Base-by-base conservation (phyloP, 1,284 basidiomycete species). In the Xanthoconium separans region DNA sequence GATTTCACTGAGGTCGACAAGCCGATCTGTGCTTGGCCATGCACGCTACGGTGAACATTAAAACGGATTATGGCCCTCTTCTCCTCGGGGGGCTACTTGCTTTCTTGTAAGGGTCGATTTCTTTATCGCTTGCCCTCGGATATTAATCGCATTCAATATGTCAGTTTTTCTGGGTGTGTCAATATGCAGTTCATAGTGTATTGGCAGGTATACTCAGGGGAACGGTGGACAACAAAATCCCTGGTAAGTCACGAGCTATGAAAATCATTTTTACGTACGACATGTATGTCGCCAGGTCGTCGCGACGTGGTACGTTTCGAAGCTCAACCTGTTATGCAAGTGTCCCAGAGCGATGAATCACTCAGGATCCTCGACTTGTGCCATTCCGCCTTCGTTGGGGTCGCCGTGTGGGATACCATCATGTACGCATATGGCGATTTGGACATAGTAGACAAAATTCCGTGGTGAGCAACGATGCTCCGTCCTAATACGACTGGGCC, bases 101-200 rank as follows among this genome's bases (percentile, higher is more conserved):
- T 27, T 65, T 65, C 15, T 43, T 49, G 64, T 56, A 37, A 54
- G 63, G 12, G 20, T 45, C 2, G 6, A 34, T 27, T 4, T 6
- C 16, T 37, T 13, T 6, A 15, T 10, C 4, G 11, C 8, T 39
- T 13, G 10, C 36, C 20, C 2, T 27, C 20, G 2, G 7, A 22
- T n/a, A 13, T 13, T 45, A 22, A 58, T 47, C 8, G 11, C 29
- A 44, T 20, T 33, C 18, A 33, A 44, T 18, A 41, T 27, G 12
- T 22, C 36, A 65, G 66, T 29, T 55, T 65, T 31, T 65, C 64
- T 3, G 64, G 66, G 45, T 69, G 66, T 16, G 51, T 65, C 16
- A 65, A 42, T 34, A 56, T 65, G 55, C 64, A 65, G 46, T 67
- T 61, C 30, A 44, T 63, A n/a, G 24, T 66, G 29, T 68, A 66